A percentile compares a stretch with the other conserved stretches of the same genome.
phyloP scores from a whole-genome alignment of 2,329 filamentous ascomycete genomes.

The Zymoseptoria brevis region DNA sequence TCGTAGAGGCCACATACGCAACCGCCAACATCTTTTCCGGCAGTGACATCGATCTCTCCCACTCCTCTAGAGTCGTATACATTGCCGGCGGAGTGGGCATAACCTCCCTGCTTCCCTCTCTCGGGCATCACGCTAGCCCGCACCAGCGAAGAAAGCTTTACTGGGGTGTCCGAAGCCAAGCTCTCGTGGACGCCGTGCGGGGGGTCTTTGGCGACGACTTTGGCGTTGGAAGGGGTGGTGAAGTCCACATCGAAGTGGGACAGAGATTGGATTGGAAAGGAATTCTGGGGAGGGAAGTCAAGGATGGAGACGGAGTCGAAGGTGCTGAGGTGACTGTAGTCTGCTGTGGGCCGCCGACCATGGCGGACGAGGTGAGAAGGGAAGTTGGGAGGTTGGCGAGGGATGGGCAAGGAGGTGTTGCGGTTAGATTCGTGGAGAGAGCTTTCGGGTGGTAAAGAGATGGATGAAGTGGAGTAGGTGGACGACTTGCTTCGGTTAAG shows the following conservation, averaged over 20 bases:
- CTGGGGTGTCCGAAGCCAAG: slow-evolving; percentile 30
- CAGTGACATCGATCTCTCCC: slow-evolving; percentile 1
- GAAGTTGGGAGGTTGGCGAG: slow-evolving; percentile 18
- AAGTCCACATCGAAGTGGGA: slow-evolving; percentile 31
- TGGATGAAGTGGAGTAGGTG: no score
- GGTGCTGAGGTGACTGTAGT: slow-evolving; percentile 26
- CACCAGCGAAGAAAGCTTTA: slow-evolving; percentile 28
- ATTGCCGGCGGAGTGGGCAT: slow-evolving; percentile 45
- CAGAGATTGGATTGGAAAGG: slow-evolving; percentile 28
- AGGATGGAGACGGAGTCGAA: slow-evolving; percentile 24
- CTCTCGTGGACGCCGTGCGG: slow-evolving; percentile 18
- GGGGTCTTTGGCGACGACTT: neutral
- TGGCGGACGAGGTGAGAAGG: slow-evolving; percentile 36
- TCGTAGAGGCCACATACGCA: slow-evolving; percentile 37
- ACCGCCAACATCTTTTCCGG: neutral
- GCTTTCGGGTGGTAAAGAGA: neutral
- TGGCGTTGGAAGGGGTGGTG: slow-evolving; percentile 9
- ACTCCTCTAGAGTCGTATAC: slow-evolving; percentile 31
- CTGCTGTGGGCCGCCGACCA: slow-evolving; percentile 35
- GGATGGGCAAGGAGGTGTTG: neutral
- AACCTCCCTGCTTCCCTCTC: slow-evolving; percentile 36
- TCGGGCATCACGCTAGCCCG: slow-evolving; percentile 22
- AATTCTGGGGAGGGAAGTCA: slow-evolving; percentile 28
- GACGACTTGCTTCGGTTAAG: no score
- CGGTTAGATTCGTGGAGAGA: neutral